Evolutionary conservation across 176 grass and related monocot genomes (phyloP).

Genomic region (Metroxylon sagu): DNA sequence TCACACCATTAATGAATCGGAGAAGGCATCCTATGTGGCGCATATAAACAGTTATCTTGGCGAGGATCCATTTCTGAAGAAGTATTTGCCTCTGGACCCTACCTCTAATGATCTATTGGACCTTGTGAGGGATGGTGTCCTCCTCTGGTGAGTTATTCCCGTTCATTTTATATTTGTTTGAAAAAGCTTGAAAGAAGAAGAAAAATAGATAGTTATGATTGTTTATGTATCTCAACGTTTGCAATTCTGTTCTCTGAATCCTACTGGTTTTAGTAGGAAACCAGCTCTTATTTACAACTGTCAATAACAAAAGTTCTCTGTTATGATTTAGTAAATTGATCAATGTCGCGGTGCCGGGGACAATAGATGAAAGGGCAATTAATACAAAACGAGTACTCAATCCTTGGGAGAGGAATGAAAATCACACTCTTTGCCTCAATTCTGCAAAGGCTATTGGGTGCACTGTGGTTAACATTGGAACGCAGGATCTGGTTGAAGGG

Average conservation of each 20-base stretch:
- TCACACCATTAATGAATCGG: conserved; percentile 87
- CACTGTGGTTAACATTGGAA: conserved; percentile 98
- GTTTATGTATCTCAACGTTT: too few species aligned
- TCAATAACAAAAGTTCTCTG: conserved; percentile 1
- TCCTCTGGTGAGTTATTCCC: conserved; percentile 59
- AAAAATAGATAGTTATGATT: too few species aligned
- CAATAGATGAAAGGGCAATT: conserved; percentile 98
- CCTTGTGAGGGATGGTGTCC: conserved; percentile 84
- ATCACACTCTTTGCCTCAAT: conserved; percentile 98
- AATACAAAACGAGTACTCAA: conserved; percentile 98
- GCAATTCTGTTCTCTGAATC: too few species aligned
- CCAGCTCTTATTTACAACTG: too few species aligned
- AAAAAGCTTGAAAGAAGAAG: too few species aligned
- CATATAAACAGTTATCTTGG: conserved; percentile 89
- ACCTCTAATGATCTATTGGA: conserved; percentile 64
- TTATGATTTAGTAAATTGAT: conserved; percentile 83
- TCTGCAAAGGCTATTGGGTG: conserved; percentile 99
- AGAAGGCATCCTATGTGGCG: conserved; percentile 87
- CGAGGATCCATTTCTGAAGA: conserved; percentile 82
- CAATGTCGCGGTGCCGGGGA: conserved; percentile 90
- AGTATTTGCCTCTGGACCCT: conserved; percentile 82
- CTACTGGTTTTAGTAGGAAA: too few species aligned
- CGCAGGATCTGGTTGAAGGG: conserved; percentile 95
- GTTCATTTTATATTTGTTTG: too few species aligned
- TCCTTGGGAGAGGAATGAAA: conserved; percentile 98